Conservation (phyloP, 2,329 filamentous ascomycete genomes). For the Plenodomus biglobosus region DNA sequence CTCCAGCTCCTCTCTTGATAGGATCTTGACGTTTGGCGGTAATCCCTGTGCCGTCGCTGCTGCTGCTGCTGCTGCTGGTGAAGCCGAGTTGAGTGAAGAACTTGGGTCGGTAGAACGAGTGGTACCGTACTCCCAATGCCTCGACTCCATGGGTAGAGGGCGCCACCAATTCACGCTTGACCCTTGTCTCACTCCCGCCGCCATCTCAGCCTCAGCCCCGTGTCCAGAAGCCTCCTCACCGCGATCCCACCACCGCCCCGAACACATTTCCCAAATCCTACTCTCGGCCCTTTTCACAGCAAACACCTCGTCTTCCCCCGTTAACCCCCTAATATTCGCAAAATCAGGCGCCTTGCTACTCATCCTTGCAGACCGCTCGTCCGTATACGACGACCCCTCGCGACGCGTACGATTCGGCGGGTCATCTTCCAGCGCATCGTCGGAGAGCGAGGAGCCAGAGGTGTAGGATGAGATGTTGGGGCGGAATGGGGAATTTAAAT, state of each 20-base stretch:
- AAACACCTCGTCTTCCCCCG: constrained; percentile 79
- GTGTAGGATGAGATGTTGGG: constrained; percentile 73
- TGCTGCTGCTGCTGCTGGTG: too few relatives aligned
- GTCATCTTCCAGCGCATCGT: constrained; percentile 54
- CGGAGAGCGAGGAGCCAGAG: constrained; percentile 35
- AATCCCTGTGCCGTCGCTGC: constrained; percentile 1
- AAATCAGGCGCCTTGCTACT: constrained; percentile 57
- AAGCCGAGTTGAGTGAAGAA: neutral
- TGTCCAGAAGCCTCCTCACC: constrained; percentile 55
- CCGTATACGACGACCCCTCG: constrained; percentile 25
- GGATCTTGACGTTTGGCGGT: constrained; percentile 18
- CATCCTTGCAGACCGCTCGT: constrained; percentile 24
- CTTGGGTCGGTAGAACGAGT: neutral
- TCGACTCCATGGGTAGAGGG: constrained; percentile 63
- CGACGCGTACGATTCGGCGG: constrained; percentile 48
- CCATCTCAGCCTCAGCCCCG: constrained; percentile 55
- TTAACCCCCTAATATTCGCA: constrained; percentile 66
- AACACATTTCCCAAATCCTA: constrained; percentile 81
- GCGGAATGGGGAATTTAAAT: constrained; percentile 73
- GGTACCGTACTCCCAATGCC: constrained; percentile 63
- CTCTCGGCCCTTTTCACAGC: constrained; percentile 76
- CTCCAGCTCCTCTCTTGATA: constrained; percentile 19
- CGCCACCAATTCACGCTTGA: constrained; percentile 62
- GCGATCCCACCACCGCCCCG: constrained; percentile 69
- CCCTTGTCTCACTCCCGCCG: constrained; percentile 59